Conservation (phyloP, 1,284 basidiomycete genomes). For the Cerioporus squamosus region DNA sequence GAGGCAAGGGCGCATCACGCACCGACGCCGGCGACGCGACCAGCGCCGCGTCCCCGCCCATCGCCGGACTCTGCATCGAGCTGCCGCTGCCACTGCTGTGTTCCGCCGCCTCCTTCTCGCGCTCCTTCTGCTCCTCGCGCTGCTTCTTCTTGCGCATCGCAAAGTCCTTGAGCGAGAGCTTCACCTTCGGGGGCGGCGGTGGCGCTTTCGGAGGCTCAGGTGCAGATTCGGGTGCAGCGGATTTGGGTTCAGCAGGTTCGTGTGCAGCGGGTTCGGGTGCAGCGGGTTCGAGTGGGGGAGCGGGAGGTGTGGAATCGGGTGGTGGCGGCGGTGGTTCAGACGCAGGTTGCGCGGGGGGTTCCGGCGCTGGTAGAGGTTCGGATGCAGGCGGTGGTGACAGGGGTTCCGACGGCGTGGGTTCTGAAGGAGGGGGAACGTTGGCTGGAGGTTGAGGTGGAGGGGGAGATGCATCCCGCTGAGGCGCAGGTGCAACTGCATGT, state of each 20-base stretch:
- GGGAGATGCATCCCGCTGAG: too few species aligned
- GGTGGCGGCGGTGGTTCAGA: too few species aligned
- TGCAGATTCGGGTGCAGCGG: not conserved
- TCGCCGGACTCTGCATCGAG: not conserved
- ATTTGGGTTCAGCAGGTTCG: not conserved
- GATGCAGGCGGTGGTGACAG: too few species aligned
- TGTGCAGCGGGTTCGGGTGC: not conserved
- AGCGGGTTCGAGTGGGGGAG: not conserved
- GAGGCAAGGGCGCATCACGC: too few species aligned
- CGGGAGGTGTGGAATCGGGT: not conserved
- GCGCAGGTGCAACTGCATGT: too few species aligned
- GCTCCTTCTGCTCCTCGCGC: conserved; percentile 32
- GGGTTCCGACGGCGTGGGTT: too few species aligned
- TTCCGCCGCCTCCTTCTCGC: conserved; percentile 12
- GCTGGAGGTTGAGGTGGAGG: too few species aligned
- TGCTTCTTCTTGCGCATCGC: conserved; percentile 41
- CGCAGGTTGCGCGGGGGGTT: too few species aligned
- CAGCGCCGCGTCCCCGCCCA: not conserved
- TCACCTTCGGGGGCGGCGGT: conserved; percentile 37
- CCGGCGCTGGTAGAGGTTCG: too few species aligned
- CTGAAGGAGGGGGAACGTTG: too few species aligned
- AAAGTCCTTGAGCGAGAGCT: conserved; percentile 43
- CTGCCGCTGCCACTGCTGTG: not conserved
- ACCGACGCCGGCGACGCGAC: not conserved
- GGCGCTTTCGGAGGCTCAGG: conserved; percentile 15